Evolutionary conservation across 495 filamentous ascomycete genomes (phyloP), one percentile per base, ranked within the genome.

Genomic region (Rhypophila decipiens): DNA sequence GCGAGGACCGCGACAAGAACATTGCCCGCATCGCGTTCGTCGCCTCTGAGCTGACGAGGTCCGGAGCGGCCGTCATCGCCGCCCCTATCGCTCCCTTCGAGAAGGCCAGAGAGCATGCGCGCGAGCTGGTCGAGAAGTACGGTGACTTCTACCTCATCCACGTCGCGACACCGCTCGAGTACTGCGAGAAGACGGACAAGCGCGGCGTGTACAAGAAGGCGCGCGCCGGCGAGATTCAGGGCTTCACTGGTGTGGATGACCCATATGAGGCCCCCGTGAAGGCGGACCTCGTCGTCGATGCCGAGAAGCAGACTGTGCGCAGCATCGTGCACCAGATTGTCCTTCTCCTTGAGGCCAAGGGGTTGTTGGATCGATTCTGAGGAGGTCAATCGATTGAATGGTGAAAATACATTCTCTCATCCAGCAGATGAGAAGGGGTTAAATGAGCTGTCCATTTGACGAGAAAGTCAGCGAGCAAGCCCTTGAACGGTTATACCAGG

Each of bases 211-310:
- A 98, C 69, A 77, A 71, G 20, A 79, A 80, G 69, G 93, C 93
- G 12, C 80, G 94, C 43, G 76, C 69, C 8, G 93, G 93, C 13
- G 89, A 96, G 76, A 95, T 98, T 71, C 93, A 88, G 82, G 90
- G 90, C 24, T 98, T 98, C 76, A 98, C 93, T 24, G 93, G 93
- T 59, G 93, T 98, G 48, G 93, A 98, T 67, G 93, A 96, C 68
- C 90, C 93, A 46, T 98, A 97, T 65, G 93, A 98, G 81, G 60
- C 66, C 49, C 93, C 93, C 4, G 59, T 66, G 47, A 93, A 94
- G 71, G 78, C 88, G 23, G 78, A 96, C 64, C 73, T 98, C 47
- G 79, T 80, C 22, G 91, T 97, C 8, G 88, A 97, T 67, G 64
- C 79, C 47, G 83, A 86, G 72, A 88, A 83, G 78, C 87, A 84